Conservation (phyloP, 2,329 filamentous ascomycete genomes). For the Didymella glomerata region DNA sequence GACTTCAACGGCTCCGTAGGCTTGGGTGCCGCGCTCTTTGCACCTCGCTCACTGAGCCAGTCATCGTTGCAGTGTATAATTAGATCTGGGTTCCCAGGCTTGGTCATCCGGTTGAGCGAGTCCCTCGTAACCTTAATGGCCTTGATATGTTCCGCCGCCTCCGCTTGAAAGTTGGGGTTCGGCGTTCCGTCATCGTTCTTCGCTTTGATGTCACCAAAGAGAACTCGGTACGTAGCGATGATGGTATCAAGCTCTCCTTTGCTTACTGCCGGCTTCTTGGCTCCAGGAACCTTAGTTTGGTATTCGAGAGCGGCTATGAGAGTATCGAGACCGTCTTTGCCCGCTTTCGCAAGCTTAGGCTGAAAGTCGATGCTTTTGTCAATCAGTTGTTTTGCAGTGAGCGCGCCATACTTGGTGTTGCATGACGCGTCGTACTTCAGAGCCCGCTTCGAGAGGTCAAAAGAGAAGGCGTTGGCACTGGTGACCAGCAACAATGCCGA, state of each 20-base stretch:
- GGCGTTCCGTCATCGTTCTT: conserved; percentile 10
- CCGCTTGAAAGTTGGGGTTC: conserved; percentile 12
- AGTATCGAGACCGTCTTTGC: conserved; percentile 14
- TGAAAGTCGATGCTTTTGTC: conserved; percentile 21
- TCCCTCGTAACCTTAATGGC: conserved; percentile 19
- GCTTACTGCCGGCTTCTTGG: conserved; percentile 16
- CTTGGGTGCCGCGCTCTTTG: conserved; percentile 11
- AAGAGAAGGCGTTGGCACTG: conserved; percentile 14
- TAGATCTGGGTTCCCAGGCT: conserved; percentile 8
- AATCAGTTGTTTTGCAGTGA: conserved; percentile 22
- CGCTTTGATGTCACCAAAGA: conserved; percentile 20
- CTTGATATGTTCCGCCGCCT: conserved; percentile 15
- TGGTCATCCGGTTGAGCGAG: conserved; percentile 19
- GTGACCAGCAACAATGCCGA: conserved; percentile 14
- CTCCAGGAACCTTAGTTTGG: conserved; percentile 11
- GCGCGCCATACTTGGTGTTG: conserved; percentile 21
- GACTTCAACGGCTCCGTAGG: not conserved
- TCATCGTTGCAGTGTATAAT: conserved; percentile 27
- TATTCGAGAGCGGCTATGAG: conserved; percentile 15
- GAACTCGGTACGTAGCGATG: conserved; percentile 19
- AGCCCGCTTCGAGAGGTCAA: conserved; percentile 18
- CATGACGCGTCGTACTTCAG: conserved; percentile 20
- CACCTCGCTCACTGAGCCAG: conserved; percentile 17
- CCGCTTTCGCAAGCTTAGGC: conserved; percentile 18
- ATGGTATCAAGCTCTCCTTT: conserved; percentile 15